Evolutionary conservation across 805 yeast genomes (phyloP), one percentile per base, ranked within the genome.

Genomic region (Pichia exigua): DNA sequence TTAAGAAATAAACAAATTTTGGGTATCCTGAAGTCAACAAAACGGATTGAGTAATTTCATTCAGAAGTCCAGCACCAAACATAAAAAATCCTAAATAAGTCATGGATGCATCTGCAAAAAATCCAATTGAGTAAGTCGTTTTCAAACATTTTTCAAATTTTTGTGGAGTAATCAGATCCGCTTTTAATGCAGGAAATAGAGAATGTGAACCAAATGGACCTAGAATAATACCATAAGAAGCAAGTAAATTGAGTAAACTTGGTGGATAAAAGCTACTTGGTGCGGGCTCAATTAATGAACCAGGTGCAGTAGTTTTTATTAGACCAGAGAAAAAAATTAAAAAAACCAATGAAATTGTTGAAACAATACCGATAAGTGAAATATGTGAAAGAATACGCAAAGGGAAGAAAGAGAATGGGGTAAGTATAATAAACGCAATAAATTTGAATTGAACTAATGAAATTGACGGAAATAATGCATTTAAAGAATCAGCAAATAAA

Each of bases 181-280:
- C 74, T 63, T 81, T 82, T 49, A 86, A 72, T 57, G 86, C 86
- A 2, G 94, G 94, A 61, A 86, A 87, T 26, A 87, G 78, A 6
- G 94, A 88, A 67, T 87, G 94, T 0, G 94, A 92, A 7, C 94
- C 90, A 73, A 86, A 87, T 1, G 92, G 91, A 4, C 91, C 85
- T 74, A 83, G 74, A 54, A 82, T 74, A 48, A 83, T 81, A 13
- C 87, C 87, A 46, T 81, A 70, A 1, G 85, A 76, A 38, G 80
- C 65, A 11, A 78, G 61, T 11, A 82, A 57, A 47, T 72, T 70
- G 7, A 66, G 59, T 27, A 63, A 44, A 12, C 73, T 56, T 18
- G 57, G 61, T 32, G 71, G 85, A 66, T 64, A 77, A 24, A 68
- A 65, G 62, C 60, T 72, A 30, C 70, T 72, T 45, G 65, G 65